Evolutionary conservation across 345 rosid species (phyloP).

Genomic region (Rhizophora mangle): DNA sequence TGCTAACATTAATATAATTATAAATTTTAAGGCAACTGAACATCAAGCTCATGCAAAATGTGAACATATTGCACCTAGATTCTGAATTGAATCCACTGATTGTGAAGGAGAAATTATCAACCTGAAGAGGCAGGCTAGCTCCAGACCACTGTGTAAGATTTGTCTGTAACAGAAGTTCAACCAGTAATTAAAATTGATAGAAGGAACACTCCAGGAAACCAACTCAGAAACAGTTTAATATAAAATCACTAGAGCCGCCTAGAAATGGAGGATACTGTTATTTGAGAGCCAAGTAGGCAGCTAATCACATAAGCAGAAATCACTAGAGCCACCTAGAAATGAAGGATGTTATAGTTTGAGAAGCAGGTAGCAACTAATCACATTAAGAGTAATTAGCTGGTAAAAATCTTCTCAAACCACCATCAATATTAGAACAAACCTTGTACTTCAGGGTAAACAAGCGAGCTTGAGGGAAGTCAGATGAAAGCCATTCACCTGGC

Average conservation of each 20-base stretch:
- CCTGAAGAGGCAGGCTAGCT: conserved; percentile 97
- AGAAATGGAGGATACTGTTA: conserved; percentile 3
- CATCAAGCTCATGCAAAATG: no score
- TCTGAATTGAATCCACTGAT: background rate
- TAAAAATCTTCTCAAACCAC: background rate
- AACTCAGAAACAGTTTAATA: conserved; percentile 2
- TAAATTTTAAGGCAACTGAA: no score
- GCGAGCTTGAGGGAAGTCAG: conserved; percentile 83
- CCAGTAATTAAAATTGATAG: background rate
- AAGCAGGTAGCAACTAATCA: no score
- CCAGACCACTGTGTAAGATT: conserved; percentile 95
- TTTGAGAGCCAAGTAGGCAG: conserved; percentile 1
- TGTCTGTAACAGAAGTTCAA: conserved; percentile 56
- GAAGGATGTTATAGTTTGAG: no score
- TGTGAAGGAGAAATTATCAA: conserved; percentile 19
- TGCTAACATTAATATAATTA: no score
- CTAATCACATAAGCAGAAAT: background rate
- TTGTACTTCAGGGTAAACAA: conserved; percentile 85
- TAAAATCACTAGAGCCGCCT: background rate
- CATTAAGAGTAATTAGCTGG: background rate
- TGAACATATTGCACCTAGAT: background rate
- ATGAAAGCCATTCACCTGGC: conserved; percentile 97
- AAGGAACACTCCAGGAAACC: conserved; percentile 11
- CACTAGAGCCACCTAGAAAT: background rate
- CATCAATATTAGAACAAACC: conserved; percentile 48